phyloP scores from a whole-genome alignment of 108 stramenopile species.

The Skeletonema grethae region DNA sequence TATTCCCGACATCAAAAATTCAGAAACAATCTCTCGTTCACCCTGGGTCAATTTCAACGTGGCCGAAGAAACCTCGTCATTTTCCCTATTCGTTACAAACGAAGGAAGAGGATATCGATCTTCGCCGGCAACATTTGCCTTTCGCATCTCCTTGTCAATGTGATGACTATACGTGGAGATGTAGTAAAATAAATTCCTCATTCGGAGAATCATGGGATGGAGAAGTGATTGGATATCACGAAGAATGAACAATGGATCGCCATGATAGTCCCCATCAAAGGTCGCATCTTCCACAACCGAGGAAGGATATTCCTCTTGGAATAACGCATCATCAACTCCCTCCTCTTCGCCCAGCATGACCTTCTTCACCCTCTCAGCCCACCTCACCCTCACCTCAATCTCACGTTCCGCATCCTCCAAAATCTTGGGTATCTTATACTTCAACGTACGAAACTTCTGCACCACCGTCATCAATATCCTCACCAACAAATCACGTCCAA shows the following conservation, averaged over 20 bases:
- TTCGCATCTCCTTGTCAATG: constrained; percentile 57
- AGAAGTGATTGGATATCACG: constrained; percentile 78
- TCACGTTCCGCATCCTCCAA: constrained; percentile 25
- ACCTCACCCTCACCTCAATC: constrained; percentile 9
- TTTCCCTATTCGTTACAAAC: constrained; percentile 22
- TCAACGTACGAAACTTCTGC: constrained; percentile 82
- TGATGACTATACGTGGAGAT: constrained; percentile 79
- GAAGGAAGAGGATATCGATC: constrained; percentile 36
- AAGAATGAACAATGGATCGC: constrained; percentile 14
- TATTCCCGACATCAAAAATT: constrained; percentile 81
- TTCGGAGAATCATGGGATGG: constrained; percentile 87
- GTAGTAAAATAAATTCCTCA: constrained; percentile 95
- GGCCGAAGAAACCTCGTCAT: constrained; percentile 66
- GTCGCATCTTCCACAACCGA: constrained; percentile 8
- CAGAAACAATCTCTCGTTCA: constrained; percentile 80
- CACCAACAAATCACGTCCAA: constrained; percentile 82
- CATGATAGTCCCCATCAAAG: constrained; percentile 4
- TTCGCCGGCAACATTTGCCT: constrained; percentile 34
- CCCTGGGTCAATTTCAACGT: constrained; percentile 64
- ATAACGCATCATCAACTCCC: background rate
- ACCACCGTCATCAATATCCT: constrained; percentile 81
- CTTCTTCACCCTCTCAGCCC: background rate
- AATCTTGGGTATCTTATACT: constrained; percentile 39
- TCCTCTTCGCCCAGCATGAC: background rate
- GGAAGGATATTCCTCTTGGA: background rate